Base-by-base conservation (phyloP, 139 green algal species). In the Cymbomonas tetramitiformis region DNA sequence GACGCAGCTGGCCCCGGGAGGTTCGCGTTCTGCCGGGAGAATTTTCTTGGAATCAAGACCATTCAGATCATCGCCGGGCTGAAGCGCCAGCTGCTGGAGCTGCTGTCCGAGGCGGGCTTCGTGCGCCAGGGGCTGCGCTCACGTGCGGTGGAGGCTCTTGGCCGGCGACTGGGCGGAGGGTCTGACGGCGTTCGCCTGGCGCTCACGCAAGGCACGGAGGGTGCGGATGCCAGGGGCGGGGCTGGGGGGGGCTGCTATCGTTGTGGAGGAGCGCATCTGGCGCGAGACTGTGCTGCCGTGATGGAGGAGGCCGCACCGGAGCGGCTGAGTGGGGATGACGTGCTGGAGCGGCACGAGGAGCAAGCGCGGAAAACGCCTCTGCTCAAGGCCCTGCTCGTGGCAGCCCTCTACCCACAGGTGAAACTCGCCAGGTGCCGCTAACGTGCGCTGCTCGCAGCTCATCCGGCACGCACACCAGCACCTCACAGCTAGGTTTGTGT, bases 21-120 rank as follows among this genome's bases (percentile, higher is more conserved):
- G 32, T 38, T 54, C 24, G 36, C 38, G 36, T 68, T 52, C 39
- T 34, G 25, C 7, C 44, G 49, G 26, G 49, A 56, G 6, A 65
- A 65, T 26, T 56, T 61, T 34, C 32, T 61, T 7, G 30, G 23
- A 5, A 40, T 47, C 15, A 19, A 30, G n/a, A 38, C 50, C 7
- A n/a, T 95, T 46, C 63, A 86, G 31, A 76, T 83, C 54, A 71
- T 94, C 55, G 48, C 58, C 2, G 80, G 94, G 58, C 86, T 94
- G 76, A 62, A 83, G 2, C 46, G 38, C 32, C 84, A 95, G 79
- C 89, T 94, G 73, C 78, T 77, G 1, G 19, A 54, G 6, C 82
- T 96, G 68, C 73, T 95, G 23, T 68, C 59, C 3, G 86, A 95
- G 32, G 72, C 76, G 1, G 62, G 79, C 18, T 79, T 84, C 36